Base-by-base conservation (phyloP, 495 filamentous ascomycete species). In the Xeromyces bisporus region DNA sequence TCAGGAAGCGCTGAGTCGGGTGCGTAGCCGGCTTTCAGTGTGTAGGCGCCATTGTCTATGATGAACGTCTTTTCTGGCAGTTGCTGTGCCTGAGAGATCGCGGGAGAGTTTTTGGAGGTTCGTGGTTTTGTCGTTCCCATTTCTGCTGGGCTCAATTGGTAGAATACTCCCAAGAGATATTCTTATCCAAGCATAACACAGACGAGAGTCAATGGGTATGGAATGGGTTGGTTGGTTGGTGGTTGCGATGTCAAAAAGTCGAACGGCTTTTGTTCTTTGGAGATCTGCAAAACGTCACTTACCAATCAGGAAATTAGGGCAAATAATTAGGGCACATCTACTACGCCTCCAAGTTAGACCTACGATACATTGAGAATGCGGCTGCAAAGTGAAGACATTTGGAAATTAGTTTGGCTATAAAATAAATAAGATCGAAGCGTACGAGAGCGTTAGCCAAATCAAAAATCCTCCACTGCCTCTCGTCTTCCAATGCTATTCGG, bases 41-140 rank as follows among this genome's bases (percentile, higher is more conserved):
- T 87, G 50, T 80, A 80, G 17, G 76, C 84, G 43, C 89, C 91
- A 64, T 96, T 96, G 60, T 99, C 91, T 41, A 96, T 59, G 28
- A 99, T 66, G 27, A 96, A 72, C 0, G 86, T 92, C 37, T 67
- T 65, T 7, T 71, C 51, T 0, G 78, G 75, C 6, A 69, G 35
- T 15, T 45, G 23, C 11, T 56, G 56, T 28, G 45, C 35, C 31
- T 46, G 36, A 7, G 41, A 33, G 26, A 40, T 33, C 3, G 47
- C 39, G n/a, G n/a, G n/a, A 23, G 40, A 32, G 33, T 55, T 66
- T 8, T 51, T 40, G 16, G 51, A 20, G 23, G 50, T 35, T 18
- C 59, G 59, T 16, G 57, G 38, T 39, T 52, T 62, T 20, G 55
- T 31, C 25, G 54, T 48, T 26, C 47, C 54, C 56, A 60, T 63